These are phyloP conservation scores for Phycomyces blakesleeanus DNA, from an alignment of 192 early-diverging fungal species.

Conservation along the genomic window DNA sequence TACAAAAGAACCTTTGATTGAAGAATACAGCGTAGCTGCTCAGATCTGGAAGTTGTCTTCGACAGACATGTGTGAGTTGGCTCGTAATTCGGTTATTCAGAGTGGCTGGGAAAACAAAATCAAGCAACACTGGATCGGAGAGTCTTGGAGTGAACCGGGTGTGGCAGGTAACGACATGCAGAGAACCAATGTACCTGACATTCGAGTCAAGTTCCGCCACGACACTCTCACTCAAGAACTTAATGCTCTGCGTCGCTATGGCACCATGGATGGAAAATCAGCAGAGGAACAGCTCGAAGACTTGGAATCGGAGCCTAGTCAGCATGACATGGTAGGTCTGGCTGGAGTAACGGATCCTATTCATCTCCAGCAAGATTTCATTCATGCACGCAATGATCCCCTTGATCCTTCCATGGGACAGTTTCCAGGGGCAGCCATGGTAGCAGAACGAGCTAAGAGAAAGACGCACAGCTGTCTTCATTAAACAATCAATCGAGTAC, in stretches of 20 bases:
- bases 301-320: not conserved
- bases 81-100: constrained; percentile 85
- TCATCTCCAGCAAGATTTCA: constrained; percentile 12
- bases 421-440: constrained; percentile 28
- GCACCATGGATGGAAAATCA: not conserved
- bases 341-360: constrained; percentile 1
- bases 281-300: not conserved
- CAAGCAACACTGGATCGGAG: constrained; percentile 90
- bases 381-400: not conserved
- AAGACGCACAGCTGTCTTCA: too few relatives aligned
- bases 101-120: constrained; percentile 86
- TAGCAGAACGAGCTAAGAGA: constrained; percentile 24
- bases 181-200: constrained; percentile 90
- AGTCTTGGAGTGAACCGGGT: constrained; percentile 69
- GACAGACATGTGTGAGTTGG: constrained; percentile 93
- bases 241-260: constrained; percentile 39
- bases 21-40: constrained; percentile 92
- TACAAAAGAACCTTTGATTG: constrained; percentile 94
- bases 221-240: constrained; percentile 84
- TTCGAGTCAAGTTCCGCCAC: constrained; percentile 79
- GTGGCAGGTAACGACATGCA: constrained; percentile 79
- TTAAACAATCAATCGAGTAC: too few relatives aligned
- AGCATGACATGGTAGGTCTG: constrained; percentile 19
- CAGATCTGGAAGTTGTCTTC: constrained; percentile 95
- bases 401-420: not conserved